A percentile compares a stretch with the other conserved stretches of the same genome.
Conservation (phyloP, 2,329 filamentous ascomycete species). For the Macrophomina tecta region DNA sequence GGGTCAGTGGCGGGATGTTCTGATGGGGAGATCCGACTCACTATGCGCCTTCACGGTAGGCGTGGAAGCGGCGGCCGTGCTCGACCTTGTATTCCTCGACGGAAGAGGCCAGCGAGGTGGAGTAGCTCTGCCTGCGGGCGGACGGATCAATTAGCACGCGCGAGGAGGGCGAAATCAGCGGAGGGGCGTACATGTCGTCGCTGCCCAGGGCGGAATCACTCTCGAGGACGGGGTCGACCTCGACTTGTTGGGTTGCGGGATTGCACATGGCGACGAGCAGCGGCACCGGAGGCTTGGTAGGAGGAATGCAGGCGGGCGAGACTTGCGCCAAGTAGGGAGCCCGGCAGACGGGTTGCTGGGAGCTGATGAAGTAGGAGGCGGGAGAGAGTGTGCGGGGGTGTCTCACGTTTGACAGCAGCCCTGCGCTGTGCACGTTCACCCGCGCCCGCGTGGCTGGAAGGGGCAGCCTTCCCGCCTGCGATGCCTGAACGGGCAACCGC, state of each 20-base stretch:
- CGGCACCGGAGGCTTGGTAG: background rate
- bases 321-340: background rate
- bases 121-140: slow-evolving; percentile 27
- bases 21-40: background rate
- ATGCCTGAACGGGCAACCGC: background rate
- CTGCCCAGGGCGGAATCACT: background rate
- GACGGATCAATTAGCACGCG: no score
- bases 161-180: background rate
- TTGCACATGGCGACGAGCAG: background rate
- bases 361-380: background rate
- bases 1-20: background rate
- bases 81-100: slow-evolving; percentile 33
- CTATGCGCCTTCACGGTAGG: slow-evolving; percentile 38
- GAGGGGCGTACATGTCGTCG: background rate
- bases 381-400: background rate
- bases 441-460: background rate
- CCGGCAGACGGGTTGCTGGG: background rate
- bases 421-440: background rate
- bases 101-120: slow-evolving; percentile 33
- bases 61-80: slow-evolving; percentile 45
- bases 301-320: background rate
- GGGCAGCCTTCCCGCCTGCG: background rate
- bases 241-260: background rate
- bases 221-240: slow-evolving; percentile 10
- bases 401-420: background rate